Percentiles rank a stretch among this genome's conserved stretches.
phyloP scores from a whole-genome alignment of 371 early-diverging fungal genomes.

The Circinella minor region DNA sequence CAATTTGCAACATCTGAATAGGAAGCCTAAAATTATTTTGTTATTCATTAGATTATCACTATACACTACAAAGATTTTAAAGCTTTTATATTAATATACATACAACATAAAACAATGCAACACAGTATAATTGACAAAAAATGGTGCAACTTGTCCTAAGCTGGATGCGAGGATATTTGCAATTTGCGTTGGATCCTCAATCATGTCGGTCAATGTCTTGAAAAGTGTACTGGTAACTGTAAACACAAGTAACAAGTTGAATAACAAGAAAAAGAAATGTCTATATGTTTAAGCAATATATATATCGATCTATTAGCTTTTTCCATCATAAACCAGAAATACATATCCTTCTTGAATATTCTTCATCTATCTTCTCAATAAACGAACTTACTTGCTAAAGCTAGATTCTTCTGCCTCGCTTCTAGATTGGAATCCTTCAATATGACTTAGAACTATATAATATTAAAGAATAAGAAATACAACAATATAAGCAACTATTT shows the following conservation, averaged over 20 bases:
- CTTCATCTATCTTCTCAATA: background rate
- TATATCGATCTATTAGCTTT: too few relatives aligned
- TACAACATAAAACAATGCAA: constrained; percentile 65
- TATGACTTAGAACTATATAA: constrained; percentile 36
- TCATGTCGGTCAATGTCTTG: constrained; percentile 71
- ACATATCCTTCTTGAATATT: background rate
- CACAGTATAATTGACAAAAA: constrained; percentile 70
- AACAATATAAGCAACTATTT: too few relatives aligned
- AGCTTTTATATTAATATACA: constrained; percentile 17
- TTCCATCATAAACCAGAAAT: too few relatives aligned
- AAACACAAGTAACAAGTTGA: constrained; percentile 89
- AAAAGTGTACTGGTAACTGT: constrained; percentile 81
- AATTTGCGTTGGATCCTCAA: constrained; percentile 69
- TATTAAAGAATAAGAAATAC: background rate
- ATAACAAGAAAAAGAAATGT: constrained; percentile 86
- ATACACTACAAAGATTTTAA: background rate
- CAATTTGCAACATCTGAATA: constrained; percentile 65
- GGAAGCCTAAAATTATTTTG: constrained; percentile 43
- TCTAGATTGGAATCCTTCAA: constrained; percentile 71
- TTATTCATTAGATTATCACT: too few relatives aligned
- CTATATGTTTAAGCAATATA: constrained; percentile 34
- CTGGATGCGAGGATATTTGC: constrained; percentile 72
- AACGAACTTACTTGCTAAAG: constrained; percentile 60
- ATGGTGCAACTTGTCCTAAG: constrained; percentile 71
- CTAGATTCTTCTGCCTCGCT: constrained; percentile 73